Conservation (phyloP, 2,329 filamentous ascomycete genomes). For the Pyrenochaeta sp. region DNA sequence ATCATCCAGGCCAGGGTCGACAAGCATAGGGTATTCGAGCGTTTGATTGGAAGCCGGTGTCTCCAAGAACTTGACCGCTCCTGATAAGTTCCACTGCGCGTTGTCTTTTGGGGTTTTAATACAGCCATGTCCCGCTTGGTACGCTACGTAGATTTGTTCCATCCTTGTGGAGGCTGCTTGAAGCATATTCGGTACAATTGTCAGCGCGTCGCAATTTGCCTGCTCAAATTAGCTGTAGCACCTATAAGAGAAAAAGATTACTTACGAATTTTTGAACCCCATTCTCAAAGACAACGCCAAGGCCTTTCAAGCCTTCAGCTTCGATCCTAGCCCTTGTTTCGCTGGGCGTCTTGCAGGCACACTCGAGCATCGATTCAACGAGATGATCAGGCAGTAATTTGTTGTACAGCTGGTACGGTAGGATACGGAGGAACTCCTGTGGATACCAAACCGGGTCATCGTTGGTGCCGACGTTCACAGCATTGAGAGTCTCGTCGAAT, state of each 20-base stretch:
- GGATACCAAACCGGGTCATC: slow-evolving; percentile 11
- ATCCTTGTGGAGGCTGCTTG: background rate
- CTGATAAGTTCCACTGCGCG: too few species aligned
- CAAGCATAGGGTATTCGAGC: too few species aligned
- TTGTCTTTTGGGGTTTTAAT: too few species aligned
- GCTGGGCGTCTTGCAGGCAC: slow-evolving; percentile 14
- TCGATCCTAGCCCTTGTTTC: slow-evolving; percentile 21
- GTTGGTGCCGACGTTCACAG: slow-evolving; percentile 18
- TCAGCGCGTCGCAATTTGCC: too few species aligned
- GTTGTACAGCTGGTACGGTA: slow-evolving; percentile 29
- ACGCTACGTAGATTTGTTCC: too few species aligned
- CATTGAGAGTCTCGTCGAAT: background rate
- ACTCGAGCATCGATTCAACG: slow-evolving; percentile 18
- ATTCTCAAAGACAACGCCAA: slow-evolving; percentile 8
- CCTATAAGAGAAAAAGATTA: background rate
- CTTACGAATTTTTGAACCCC: slow-evolving; percentile 1
- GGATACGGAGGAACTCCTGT: slow-evolving; percentile 16
- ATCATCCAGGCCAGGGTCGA: too few species aligned
- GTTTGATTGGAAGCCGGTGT: too few species aligned
- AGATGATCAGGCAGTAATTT: slow-evolving; percentile 19
- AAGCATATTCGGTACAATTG: background rate
- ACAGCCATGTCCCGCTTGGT: too few species aligned
- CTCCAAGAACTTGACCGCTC: too few species aligned
- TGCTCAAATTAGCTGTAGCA: too few species aligned
- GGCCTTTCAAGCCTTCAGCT: slow-evolving; percentile 22